Evolutionary conservation across 2,329 filamentous ascomycete genomes (phyloP).

Genomic region (Alternaria sp.): DNA sequence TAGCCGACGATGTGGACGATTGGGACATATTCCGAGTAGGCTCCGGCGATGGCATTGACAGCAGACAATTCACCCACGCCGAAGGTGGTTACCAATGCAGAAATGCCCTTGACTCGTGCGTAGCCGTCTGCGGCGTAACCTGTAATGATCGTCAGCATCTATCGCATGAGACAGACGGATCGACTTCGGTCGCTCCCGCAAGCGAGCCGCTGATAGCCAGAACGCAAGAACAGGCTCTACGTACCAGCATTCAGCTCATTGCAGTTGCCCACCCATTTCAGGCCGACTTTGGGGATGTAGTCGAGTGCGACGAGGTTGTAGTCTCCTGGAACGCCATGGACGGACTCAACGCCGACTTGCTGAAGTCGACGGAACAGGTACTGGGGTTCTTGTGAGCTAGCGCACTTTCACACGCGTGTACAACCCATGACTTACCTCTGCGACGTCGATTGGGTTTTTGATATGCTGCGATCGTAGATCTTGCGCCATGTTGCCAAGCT

Average conservation of each 20-base stretch:
- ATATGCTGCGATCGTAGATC: conserved; percentile 53
- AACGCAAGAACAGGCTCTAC: conserved; percentile 10
- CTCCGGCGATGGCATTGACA: conserved; percentile 56
- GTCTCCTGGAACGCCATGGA: conserved; percentile 57
- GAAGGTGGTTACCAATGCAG: conserved; percentile 56
- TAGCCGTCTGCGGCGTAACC: conserved; percentile 58
- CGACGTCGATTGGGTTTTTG: conserved; percentile 61
- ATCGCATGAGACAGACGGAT: not conserved
- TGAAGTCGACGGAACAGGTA: conserved; percentile 51
- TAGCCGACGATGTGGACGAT: conserved; percentile 57
- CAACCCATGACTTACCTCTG: conserved; percentile 53
- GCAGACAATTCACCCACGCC: conserved; percentile 58
- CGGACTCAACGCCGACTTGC: conserved; percentile 52
- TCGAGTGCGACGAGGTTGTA: conserved; percentile 61
- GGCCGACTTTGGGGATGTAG: conserved; percentile 61
- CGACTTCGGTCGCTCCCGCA: conserved; percentile 1
- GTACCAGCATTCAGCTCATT: conserved; percentile 67
- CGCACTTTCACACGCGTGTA: not conserved
- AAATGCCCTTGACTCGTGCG: conserved; percentile 54
- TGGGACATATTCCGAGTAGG: conserved; percentile 56
- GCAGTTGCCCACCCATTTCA: conserved; percentile 67
- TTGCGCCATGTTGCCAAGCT: conserved; percentile 38
- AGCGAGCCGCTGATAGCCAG: not conserved
- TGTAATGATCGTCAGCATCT: conserved; percentile 17
- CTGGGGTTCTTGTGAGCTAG: conserved; percentile 19